A percentile compares a stretch with the other conserved stretches of the same genome.
phyloP scores from a whole-genome alignment of 1,284 basidiomycete genomes.

The Heterobasidion occidentale region DNA sequence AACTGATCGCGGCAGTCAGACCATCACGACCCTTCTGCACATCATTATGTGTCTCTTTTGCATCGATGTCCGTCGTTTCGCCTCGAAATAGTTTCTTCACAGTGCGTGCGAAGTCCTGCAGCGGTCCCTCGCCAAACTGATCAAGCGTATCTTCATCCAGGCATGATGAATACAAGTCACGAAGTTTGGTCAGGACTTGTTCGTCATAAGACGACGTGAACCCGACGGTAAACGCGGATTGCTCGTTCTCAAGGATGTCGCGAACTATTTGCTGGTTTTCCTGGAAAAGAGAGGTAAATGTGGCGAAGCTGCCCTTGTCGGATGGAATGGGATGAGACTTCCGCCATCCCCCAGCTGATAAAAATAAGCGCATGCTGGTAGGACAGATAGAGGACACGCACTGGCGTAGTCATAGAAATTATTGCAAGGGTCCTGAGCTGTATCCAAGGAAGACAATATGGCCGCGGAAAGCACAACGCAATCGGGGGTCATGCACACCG shows the following conservation, averaged over 20 bases:
- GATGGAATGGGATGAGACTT: constrained; percentile 75
- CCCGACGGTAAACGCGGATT: constrained; percentile 17
- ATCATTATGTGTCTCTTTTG: constrained; percentile 8
- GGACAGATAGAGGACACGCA: constrained; percentile 28
- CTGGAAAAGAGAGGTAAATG: constrained; percentile 52
- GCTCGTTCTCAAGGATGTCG: constrained; percentile 15
- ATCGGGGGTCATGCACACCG: constrained; percentile 70
- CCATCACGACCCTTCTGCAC: constrained; percentile 30
- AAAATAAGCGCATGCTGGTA: constrained; percentile 2
- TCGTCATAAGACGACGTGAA: constrained; percentile 42
- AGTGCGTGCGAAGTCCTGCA: constrained; percentile 50
- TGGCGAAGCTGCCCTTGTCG: constrained; percentile 67
- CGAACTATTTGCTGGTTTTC: constrained; percentile 58
- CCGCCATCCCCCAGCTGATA: constrained; percentile 76
- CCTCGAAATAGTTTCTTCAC: constrained; percentile 51
- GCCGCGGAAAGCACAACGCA: constrained; percentile 83
- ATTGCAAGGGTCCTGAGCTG: constrained; percentile 85
- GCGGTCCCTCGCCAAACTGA: constrained; percentile 53
- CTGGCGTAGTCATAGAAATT: constrained; percentile 92
- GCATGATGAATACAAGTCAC: constrained; percentile 79
- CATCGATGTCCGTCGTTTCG: constrained; percentile 32
- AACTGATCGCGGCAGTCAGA: constrained; percentile 79
- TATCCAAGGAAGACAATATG: constrained; percentile 79
- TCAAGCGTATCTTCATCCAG: constrained; percentile 65
- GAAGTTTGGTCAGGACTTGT: constrained; percentile 71